A percentile compares a stretch with the other conserved stretches of the same genome.
These are phyloP conservation scores for Penicillium chermesinum DNA, from an alignment of 495 filamentous ascomycete species.

Conservation along the genomic window DNA sequence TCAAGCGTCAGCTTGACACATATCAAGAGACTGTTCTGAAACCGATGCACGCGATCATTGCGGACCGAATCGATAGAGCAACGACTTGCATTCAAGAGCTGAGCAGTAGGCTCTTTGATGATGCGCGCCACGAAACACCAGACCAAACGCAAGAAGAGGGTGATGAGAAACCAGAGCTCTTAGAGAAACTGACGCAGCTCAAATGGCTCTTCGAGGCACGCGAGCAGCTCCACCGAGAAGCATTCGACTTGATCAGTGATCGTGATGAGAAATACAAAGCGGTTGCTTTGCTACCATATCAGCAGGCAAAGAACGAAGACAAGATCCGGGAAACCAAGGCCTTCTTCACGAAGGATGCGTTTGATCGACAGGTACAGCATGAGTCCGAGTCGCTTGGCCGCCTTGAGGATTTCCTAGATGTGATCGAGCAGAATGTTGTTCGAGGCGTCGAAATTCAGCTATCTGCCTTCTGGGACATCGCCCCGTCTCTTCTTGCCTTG, in stretches of 20 bases:
- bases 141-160: conserved; percentile 89
- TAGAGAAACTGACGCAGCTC: conserved; percentile 88
- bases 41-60: conserved; percentile 70
- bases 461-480: conserved; percentile 95
- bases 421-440: conserved; percentile 79
- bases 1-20: conserved; percentile 67
- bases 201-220: conserved; percentile 98
- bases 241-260: conserved; percentile 77
- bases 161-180: conserved; percentile 87
- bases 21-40: conserved; percentile 72
- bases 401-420: conserved; percentile 69
- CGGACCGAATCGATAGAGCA: conserved; percentile 54
- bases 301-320: conserved; percentile 59
- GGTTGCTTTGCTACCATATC: conserved; percentile 76
- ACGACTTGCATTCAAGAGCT: conserved; percentile 67
- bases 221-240: conserved; percentile 74
- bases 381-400: conserved; percentile 64
- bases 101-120: conserved; percentile 63
- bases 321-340: conserved; percentile 69
- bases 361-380: conserved; percentile 59
- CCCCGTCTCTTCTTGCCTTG: conserved; percentile 68
- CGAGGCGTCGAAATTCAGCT: conserved; percentile 88
- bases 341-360: conserved; percentile 76
- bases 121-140: conserved; percentile 65
- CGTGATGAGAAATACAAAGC: conserved; percentile 81